Evolutionary conservation across 1,139 yeast species (phyloP).

Genomic region (Taphrina sp.): DNA sequence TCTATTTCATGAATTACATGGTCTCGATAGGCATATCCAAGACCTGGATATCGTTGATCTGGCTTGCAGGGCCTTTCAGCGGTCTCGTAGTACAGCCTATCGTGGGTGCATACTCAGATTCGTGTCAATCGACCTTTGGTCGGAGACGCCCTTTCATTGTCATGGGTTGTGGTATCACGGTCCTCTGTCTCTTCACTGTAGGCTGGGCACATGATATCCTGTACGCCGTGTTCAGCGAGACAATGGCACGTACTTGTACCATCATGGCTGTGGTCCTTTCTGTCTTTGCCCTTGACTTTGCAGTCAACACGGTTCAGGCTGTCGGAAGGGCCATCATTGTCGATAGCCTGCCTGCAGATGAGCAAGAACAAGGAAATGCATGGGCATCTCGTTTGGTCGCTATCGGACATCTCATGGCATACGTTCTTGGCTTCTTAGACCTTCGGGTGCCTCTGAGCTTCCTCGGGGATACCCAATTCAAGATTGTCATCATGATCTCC

Average conservation of each 20-base stretch:
- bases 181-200: slow-evolving; percentile 49
- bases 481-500: slow-evolving; percentile 52
- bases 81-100: slow-evolving; percentile 62
- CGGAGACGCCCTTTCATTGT: slow-evolving; percentile 57
- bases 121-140: slow-evolving; percentile 50
- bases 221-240: slow-evolving; percentile 2
- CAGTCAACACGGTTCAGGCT: slow-evolving; percentile 48
- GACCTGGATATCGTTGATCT: slow-evolving; percentile 53
- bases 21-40: slow-evolving; percentile 58
- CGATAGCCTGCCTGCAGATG: slow-evolving; percentile 44
- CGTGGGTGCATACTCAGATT: slow-evolving; percentile 57
- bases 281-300: slow-evolving; percentile 55
- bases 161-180: slow-evolving; percentile 53
- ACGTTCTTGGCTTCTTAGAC: slow-evolving; percentile 50
- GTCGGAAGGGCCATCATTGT: slow-evolving; percentile 42
- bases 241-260: slow-evolving; percentile 39
- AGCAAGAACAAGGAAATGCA: slow-evolving; percentile 61
- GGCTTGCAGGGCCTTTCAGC: slow-evolving; percentile 64
- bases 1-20: slow-evolving; percentile 39
- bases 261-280: slow-evolving; percentile 16
- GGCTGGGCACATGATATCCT: slow-evolving; percentile 52
- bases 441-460: slow-evolving; percentile 46
- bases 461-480: slow-evolving; percentile 54
- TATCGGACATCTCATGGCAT: slow-evolving; percentile 56
- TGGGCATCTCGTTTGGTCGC: slow-evolving; percentile 74